Evolutionary conservation across 352 stramenopile species (phyloP), one percentile per base, ranked within the genome.

Genomic region (Globisporangium irregulare): DNA sequence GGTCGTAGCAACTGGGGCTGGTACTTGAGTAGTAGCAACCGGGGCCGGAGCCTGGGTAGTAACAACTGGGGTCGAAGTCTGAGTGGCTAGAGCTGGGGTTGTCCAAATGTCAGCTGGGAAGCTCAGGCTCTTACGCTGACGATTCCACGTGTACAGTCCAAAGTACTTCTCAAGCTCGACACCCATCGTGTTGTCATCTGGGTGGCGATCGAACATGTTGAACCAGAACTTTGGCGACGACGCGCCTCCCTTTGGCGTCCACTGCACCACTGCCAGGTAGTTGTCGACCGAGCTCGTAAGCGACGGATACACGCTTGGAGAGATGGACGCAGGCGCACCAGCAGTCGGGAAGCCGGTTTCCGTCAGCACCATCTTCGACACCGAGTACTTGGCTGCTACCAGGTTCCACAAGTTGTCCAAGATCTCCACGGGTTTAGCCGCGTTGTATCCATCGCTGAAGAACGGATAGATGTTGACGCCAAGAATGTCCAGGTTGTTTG

Each of bases 101-200:
- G 34, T 14, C 18, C 46, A 9, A 41, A 64, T 34, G 2, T 61
- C 22, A 1, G n/a, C 48, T 38, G 79, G 73, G 27, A 74, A 82
- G 14, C 72, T 51, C 27, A 70, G 54, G 27, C 69, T 78, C 68
- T 90, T 90, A 36, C 75, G 62, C 59, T 83, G 50, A 43, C 73
- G 74, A 61, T 80, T 71, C 69, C 75, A 76, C 59, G 74, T 85
- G 67, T 79, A 86, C 38, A 89, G 73, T 38, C 82, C 82, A 68
- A 90, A 90, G 66, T 85, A 75, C 57, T 70, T 71, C 62, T 90
- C 82, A 10, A 78, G 74, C 54, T 86, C 74, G 7, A 69, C 71
- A 2, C 60, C 34, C 58, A 78, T 74, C 0, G 59, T 77, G 24
- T 73, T 73, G 54, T 88, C 82, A 68, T 86, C 80, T 14, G 72